Base-by-base conservation (phyloP, 164 flowering plant species). In the grape (Vitis vinifera) region DNA sequence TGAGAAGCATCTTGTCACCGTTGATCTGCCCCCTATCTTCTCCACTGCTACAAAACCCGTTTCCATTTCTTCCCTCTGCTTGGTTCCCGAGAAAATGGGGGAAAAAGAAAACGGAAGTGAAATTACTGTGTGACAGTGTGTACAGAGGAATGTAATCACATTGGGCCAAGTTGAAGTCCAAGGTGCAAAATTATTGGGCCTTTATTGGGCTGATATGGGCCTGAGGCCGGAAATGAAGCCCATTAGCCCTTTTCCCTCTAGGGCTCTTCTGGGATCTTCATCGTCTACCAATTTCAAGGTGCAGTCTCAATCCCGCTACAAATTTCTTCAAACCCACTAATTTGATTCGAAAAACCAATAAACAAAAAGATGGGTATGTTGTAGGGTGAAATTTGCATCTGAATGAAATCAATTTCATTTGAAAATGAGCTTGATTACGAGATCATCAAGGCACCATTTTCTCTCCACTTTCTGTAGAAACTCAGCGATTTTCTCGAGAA, bases 1-100 rank as follows among this genome's bases (percentile, higher is more conserved):
- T 0, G 93, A 90, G 79, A 89, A 93, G 77, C 95, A 90, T 47
- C 85, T 82, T 8, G 92, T 90, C 27, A 85, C 87, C 2, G 83
- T 87, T 64, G 99, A 95, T 75, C 81, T 89, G 0, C 91, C 94
- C 56, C 78, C 76, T 1, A 91, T 83, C 60, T 76, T 91, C 77
- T 90, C 90, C 51, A 94, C 91, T 19, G 77, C 86, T 66, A 92
- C 75, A 23, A 65, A 69, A 5, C 97, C 98, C 10, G 84, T 87
- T 62, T 79, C 82, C 82, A 76, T 77, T 62, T 62, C 71, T 61
- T 59, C 68, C 76, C 48, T 55, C 12, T 51, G 14, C 3, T 53
- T 53, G 56, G 55, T 10, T 11, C n/a, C n/a, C 6, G 15, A 14
- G 55, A 52, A 11, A 52, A 12, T 52, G 55, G 56, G 0, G 56